Conservation (phyloP, 495 filamentous ascomycete species). For the Zalerion maritima region DNA sequence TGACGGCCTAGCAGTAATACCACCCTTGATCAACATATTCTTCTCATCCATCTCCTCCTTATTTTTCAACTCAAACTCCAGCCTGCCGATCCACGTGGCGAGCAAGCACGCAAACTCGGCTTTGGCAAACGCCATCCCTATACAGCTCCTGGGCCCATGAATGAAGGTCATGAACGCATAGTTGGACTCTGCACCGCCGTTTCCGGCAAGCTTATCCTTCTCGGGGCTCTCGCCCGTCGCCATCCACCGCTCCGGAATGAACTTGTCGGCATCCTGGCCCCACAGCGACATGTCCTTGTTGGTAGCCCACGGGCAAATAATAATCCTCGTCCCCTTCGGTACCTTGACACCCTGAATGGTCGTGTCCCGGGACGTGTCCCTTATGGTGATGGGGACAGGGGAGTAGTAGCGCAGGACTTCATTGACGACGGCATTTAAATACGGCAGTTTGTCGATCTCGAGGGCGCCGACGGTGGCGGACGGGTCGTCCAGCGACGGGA, state of each 20-base stretch:
- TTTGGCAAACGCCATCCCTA: slow-evolving; percentile 60
- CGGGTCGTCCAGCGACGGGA: slow-evolving; percentile 40
- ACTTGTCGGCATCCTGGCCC: slow-evolving; percentile 40
- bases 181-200: slow-evolving; percentile 39
- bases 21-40: slow-evolving; percentile 42
- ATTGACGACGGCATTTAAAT: slow-evolving; percentile 36
- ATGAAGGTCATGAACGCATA: slow-evolving; percentile 47
- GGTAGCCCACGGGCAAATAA: slow-evolving; percentile 43
- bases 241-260: slow-evolving; percentile 51
- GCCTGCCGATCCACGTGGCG: slow-evolving; percentile 59
- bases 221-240: slow-evolving; percentile 12
- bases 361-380: slow-evolving; percentile 48
- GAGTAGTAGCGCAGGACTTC: slow-evolving; percentile 33
- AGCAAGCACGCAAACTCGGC: slow-evolving; percentile 72
- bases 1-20: slow-evolving; percentile 46
- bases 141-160: slow-evolving; percentile 46
- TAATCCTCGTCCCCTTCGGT: slow-evolving; percentile 41
- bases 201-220: slow-evolving; percentile 20
- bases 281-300: slow-evolving; percentile 41
- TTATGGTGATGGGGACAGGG: slow-evolving; percentile 43
- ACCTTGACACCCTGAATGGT: slow-evolving; percentile 41
- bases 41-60: slow-evolving; percentile 36
- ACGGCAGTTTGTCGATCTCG: slow-evolving; percentile 40
- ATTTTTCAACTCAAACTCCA: slow-evolving; percentile 48
- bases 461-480: slow-evolving; percentile 30